Percentiles rank a stretch among this genome's conserved stretches.
phyloP scores from a whole-genome alignment of 345 rosid species.

The Noccaea caerulescens region DNA sequence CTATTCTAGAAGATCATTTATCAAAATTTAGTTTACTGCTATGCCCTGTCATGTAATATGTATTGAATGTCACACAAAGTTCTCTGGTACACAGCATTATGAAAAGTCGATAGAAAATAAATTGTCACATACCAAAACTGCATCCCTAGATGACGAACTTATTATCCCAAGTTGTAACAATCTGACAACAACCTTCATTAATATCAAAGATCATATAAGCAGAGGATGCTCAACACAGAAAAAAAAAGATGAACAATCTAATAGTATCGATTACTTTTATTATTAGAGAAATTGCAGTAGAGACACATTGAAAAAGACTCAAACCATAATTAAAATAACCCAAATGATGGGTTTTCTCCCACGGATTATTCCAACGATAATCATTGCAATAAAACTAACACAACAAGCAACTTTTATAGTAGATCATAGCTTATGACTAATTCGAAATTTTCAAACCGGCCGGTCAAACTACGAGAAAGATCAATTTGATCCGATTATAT shows the following conservation, averaged over 20 bases:
- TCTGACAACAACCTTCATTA: conserved; percentile 34
- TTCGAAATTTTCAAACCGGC: conserved; percentile 34
- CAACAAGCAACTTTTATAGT: background rate
- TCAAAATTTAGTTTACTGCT: background rate
- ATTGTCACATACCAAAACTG: conserved; percentile 18
- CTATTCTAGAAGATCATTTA: background rate
- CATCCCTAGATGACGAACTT: conserved; percentile 12
- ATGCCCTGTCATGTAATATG: background rate
- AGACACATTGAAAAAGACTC: conserved; percentile 40
- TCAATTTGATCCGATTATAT: conserved; percentile 28
- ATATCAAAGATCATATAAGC: conserved; percentile 6
- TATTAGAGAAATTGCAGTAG: conserved; percentile 36
- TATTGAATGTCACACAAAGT: background rate
- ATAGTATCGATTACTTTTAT: conserved; percentile 11
- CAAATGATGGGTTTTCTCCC: conserved; percentile 43
- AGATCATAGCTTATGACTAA: conserved; percentile 18
- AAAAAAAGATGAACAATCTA: background rate
- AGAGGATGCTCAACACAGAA: background rate
- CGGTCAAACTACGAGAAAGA: conserved; percentile 34
- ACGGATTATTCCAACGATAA: conserved; percentile 44
- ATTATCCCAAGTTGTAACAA: conserved; percentile 33
- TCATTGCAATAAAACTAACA: conserved; percentile 40
- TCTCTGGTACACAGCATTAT: too few species aligned
- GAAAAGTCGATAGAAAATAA: too few species aligned
- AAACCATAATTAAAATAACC: conserved; percentile 46